Percentiles rank a stretch among this genome's conserved stretches.
These are phyloP conservation scores for Candida tetrigidarum DNA, from an alignment of 1,139 yeast species.

Conservation along the genomic window DNA sequence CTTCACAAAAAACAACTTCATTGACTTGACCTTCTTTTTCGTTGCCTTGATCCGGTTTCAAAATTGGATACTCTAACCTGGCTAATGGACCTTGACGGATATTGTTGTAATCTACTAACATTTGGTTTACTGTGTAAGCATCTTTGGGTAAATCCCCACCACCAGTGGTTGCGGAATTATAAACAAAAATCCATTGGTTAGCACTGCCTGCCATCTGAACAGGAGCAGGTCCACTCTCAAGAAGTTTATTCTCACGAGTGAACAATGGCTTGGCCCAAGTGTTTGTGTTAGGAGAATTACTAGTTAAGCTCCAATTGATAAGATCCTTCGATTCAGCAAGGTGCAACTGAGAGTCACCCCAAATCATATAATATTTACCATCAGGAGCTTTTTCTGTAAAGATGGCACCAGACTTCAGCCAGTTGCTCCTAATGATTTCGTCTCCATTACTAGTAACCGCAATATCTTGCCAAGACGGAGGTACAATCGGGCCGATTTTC, in stretches of 20 bases:
- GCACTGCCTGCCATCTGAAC: slow-evolving; percentile 35
- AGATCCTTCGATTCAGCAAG: slow-evolving; percentile 42
- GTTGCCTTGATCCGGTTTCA: slow-evolving; percentile 40
- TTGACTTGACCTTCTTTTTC: slow-evolving; percentile 48
- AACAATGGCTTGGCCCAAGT: slow-evolving; percentile 35
- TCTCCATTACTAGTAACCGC: slow-evolving; percentile 29
- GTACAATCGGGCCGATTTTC: slow-evolving; percentile 43
- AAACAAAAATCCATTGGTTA: slow-evolving; percentile 43
- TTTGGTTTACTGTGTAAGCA: slow-evolving; percentile 44
- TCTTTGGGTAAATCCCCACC: slow-evolving; percentile 32
- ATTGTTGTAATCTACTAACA: slow-evolving; percentile 48
- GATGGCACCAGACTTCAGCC: slow-evolving; percentile 53
- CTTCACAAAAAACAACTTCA: slow-evolving; percentile 50
- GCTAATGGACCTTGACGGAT: slow-evolving; percentile 42
- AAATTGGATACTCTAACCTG: slow-evolving; percentile 40
- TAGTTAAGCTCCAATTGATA: slow-evolving; percentile 36
- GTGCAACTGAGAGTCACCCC: slow-evolving; percentile 48
- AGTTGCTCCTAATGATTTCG: slow-evolving; percentile 31
- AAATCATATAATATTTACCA: slow-evolving; percentile 48
- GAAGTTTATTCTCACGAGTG: slow-evolving; percentile 40
- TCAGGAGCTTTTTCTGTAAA: slow-evolving; percentile 38
- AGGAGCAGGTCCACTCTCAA: slow-evolving; percentile 52
- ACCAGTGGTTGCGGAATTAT: slow-evolving; percentile 47
- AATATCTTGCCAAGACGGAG: slow-evolving; percentile 39
- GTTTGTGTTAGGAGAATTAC: slow-evolving; percentile 24